Evolutionary conservation across 805 yeast genomes (phyloP), one percentile per base, ranked within the genome.

Genomic region (Candida saitoana): DNA sequence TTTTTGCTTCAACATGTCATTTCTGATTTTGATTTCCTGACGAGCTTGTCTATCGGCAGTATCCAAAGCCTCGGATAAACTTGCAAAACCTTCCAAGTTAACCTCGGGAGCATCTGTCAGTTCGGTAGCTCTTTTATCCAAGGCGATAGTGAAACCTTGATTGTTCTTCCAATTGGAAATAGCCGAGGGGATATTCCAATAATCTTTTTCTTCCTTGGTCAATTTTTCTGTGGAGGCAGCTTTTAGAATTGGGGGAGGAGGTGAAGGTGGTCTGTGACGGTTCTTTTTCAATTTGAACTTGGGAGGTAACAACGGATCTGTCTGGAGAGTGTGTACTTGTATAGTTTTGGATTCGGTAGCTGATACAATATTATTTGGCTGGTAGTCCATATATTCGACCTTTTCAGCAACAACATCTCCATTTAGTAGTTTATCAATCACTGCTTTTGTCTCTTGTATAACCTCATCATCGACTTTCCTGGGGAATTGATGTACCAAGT

Each of bases 101-200:
- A 68, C 62, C 0, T 66, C 60, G 5, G 65, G 62, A 4, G 46
- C 39, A 22, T 40, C 42, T 9, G 49, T 39, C 6, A 60, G 59
- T n/a, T 58, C 57, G 11, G 75, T 73, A 2, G 79, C 73, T n/a
- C n/a, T n/a, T 54, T 84, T 86, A 41, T 89, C 96, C 32, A 90
- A 61, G 1, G 84, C 80, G 34, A 90, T 82, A 1, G 96, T 80
- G 56, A 80, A 87, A 1, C 98, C 97, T 51, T 86, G 84, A 14
- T 90, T 87, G 60, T 93, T 93, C 60, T 89, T 90, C 97, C 98
- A 93, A 59, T 87, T 88, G 1, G 98, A 91, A 0, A 91, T 77
- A 1, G 95, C 87, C 0, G 96, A 82, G 0, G 98, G 98, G 22
- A 93, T 88, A 37, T 75, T 73, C 96, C 97, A 91, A 46, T 77